These are phyloP conservation scores for Termitomyces eurrhizus DNA, from an alignment of 768 basidiomycete genomes.

Conservation along the genomic window DNA sequence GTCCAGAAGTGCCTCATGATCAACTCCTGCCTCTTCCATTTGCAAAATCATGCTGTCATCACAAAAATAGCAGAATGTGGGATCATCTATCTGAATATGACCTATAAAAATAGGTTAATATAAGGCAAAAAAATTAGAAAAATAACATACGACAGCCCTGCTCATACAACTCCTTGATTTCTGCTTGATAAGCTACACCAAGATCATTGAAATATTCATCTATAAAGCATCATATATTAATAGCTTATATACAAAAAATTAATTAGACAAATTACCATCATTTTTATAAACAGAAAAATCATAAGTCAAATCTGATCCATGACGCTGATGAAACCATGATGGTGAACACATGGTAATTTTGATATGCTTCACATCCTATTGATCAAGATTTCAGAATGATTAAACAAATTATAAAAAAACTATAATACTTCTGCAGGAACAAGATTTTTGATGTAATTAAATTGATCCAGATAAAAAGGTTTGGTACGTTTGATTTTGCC, in stretches of 20 bases:
- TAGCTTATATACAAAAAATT: background rate
- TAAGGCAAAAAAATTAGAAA: background rate
- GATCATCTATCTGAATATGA: constrained; percentile 50
- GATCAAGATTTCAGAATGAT: constrained; percentile 6
- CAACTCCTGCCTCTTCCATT: constrained; percentile 57
- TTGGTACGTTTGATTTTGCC: constrained; percentile 60
- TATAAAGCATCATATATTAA: constrained; percentile 15
- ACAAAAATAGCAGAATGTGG: constrained; percentile 65
- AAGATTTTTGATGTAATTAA: constrained; percentile 53
- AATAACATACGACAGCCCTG: constrained; percentile 42
- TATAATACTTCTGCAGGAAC: constrained; percentile 48
- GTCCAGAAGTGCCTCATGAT: constrained; percentile 62
- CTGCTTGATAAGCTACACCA: constrained; percentile 42
- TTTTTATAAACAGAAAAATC: constrained; percentile 55
- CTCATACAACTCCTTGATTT: constrained; percentile 44
- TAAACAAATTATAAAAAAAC: background rate
- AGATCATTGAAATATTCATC: constrained; percentile 51
- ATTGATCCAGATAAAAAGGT: constrained; percentile 62
- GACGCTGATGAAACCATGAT: constrained; percentile 68
- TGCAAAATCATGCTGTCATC: constrained; percentile 45
- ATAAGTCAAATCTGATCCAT: constrained; percentile 56
- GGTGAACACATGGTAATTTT: constrained; percentile 73
- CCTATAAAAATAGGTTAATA: constrained; percentile 24
- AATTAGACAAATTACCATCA: constrained; percentile 38
- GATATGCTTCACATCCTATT: constrained; percentile 54